Conservation (phyloP, 768 basidiomycete species). For the Suillus cothurnatus region DNA sequence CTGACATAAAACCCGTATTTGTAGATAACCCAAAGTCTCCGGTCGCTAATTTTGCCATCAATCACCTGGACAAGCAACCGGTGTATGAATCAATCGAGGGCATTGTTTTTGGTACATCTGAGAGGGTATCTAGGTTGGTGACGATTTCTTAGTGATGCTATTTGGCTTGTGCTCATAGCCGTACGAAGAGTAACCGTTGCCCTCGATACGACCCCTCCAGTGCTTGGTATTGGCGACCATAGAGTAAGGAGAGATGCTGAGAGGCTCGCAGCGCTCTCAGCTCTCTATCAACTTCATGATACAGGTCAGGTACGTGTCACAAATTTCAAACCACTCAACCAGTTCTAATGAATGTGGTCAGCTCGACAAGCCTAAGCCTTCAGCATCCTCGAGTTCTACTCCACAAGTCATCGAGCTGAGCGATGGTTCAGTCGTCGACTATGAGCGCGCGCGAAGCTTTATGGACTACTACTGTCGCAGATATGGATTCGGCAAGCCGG, state of each 20-base stretch:
- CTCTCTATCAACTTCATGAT: conserved; percentile 67
- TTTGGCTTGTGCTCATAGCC: conserved; percentile 8
- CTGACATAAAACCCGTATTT: conserved; percentile 30
- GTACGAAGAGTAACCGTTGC: conserved; percentile 24
- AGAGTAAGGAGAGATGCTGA: conserved; percentile 63
- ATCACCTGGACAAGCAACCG: conserved; percentile 21
- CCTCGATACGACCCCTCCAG: conserved; percentile 31
- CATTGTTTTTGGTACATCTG: conserved; percentile 9
- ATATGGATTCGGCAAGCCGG: conserved; percentile 74
- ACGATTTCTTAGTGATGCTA: neutral
- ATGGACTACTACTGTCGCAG: conserved; percentile 94
- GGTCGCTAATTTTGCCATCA: conserved; percentile 43
- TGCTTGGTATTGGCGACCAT: conserved; percentile 67
- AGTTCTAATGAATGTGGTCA: conserved; percentile 15
- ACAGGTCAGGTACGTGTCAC: conserved; percentile 59
- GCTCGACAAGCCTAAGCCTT: conserved; percentile 35
- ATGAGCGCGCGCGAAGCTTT: conserved; percentile 80
- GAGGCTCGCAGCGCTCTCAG: conserved; percentile 74
- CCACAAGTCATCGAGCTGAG: conserved; percentile 44
- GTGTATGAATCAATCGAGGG: conserved; percentile 34
- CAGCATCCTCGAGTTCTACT: conserved; percentile 7
- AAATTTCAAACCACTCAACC: conserved; percentile 1
- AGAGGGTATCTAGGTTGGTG: conserved; percentile 8
- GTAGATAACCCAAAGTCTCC: conserved; percentile 55
- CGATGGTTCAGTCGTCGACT: conserved; percentile 63